Evolutionary conservation across 2,329 filamentous ascomycete genomes (phyloP), one percentile per base, ranked within the genome.

Genomic region (Dactylellina drechsleri): DNA sequence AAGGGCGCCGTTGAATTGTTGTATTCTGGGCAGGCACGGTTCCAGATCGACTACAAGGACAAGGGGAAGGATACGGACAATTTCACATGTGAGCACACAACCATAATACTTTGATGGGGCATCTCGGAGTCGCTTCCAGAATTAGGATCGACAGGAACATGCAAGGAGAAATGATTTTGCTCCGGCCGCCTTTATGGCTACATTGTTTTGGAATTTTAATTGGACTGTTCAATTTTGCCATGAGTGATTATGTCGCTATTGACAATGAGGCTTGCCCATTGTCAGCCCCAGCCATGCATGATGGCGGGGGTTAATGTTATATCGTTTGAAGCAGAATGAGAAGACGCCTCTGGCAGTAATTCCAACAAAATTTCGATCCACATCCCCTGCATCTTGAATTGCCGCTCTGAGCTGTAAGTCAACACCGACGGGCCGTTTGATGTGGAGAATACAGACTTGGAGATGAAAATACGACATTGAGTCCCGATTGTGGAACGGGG

Each of bases 1-100:
- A 56, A 62, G 45, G 45, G 12, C n/a, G 26, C 16, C 20, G 18
- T 28, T 15, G 20, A 18, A 16, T 45, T 59, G 66, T 65, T 71
- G 59, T 52, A 71, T 62, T 59, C 56, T 47, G 26, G 31, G 52
- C 45, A 64, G 43, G 66, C 66, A 43, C 26, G 18, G 20, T 15
- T 71, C 66, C 54, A 31, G 66, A 71, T 71, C 66, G 16, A 65
- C 59, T 49, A 43, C 66, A 71, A 47, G 66, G 66, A 52, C 66
- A 41, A 47, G 66, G 66, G 52, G 31, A 43, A 26, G 47, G 52
- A 31, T 16, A n/a, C 57, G n/a, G 40, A 41, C 5, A 49, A 18
- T 64, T 45, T 59, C 47, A 23, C 66, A 71, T 65, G 66, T 71
- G 50, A 70, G 49, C 12, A 23, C 41, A 15, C 65, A 50, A 26